Evolutionary conservation across 2,329 filamentous ascomycete genomes (phyloP), one percentile per base, ranked within the genome.

Genomic region (Helminthosporium solani): DNA sequence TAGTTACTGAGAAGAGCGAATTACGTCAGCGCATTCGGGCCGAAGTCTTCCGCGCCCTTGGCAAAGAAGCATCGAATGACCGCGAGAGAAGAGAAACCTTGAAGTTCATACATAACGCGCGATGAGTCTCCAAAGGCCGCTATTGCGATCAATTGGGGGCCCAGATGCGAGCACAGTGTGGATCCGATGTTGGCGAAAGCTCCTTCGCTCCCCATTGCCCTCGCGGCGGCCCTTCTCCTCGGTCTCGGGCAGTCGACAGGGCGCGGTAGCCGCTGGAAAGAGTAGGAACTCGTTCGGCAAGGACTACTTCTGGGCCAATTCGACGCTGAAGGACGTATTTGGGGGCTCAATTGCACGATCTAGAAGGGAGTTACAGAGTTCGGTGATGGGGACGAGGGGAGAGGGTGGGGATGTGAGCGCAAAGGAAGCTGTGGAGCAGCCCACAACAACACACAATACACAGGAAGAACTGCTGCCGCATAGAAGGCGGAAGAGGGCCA

Each of bases 251-350:
- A 44, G 54, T 41, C 57, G 56, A 50, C 58, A 64, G 38, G 59
- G 64, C 40, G 63, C 61, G 39, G 56, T 63, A 48, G 58, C 61
- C 11, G 50, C 56, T 12, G 60, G 58, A 15, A 64, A 61, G 56
- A 60, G 57, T 34, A 57, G 61, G 50, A 64, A 49, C 35, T 42
- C 62, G 12, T 70, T 71, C 49, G 57, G 53, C 50, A 68, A 63
- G 43, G 66, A 70, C 48, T 72, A 72, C 51, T 72, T 72, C 46
- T 68, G 66, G 59, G 58, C 66, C 31, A 72, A 72, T 47, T 49
- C 63, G 14, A 47, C 60, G 15, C 47, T 71, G 5, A 64, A 62
- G 31, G 65, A 70, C 11, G 53, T 62, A 2, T 57, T 71, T 33
- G 57, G 57, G 41, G 55, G 48, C 14, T 48, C 56, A 25, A 16